Evolutionary conservation across 1,284 basidiomycete genomes (phyloP).

Genomic region (Trametes sp.): DNA sequence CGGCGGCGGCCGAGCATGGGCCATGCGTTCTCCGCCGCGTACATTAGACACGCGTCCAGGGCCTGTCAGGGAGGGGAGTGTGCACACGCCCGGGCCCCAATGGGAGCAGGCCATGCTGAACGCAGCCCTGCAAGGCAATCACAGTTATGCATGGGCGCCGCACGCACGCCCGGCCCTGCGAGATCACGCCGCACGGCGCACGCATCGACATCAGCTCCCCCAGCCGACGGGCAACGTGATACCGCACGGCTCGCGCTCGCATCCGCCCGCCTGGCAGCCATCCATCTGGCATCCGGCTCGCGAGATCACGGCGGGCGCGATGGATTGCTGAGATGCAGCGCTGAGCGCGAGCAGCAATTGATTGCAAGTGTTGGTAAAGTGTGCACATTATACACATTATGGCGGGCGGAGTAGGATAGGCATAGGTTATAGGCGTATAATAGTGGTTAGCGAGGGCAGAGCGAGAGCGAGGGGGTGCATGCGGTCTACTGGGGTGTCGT

Average conservation of each 20-base stretch:
- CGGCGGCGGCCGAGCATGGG: no score
- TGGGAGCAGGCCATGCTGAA: background rate
- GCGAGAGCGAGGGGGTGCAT: background rate
- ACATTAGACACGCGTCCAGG: no score
- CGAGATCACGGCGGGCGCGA: background rate
- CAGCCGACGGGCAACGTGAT: constrained; percentile 2
- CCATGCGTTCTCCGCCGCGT: background rate
- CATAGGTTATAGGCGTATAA: background rate
- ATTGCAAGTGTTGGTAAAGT: background rate
- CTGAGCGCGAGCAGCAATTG: background rate
- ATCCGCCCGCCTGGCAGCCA: no score
- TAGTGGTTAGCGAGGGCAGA: background rate
- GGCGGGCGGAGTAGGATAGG: background rate
- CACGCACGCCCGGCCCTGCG: background rate
- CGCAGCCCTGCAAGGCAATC: constrained; percentile 9
- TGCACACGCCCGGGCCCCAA: no score
- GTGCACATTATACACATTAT: background rate
- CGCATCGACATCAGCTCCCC: constrained; percentile 1
- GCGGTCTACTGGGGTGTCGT: background rate
- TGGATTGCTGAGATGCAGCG: constrained; percentile 9
- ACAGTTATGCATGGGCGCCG: background rate
- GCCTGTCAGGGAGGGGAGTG: no score
- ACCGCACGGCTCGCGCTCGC: background rate
- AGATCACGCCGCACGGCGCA: constrained; percentile 6
- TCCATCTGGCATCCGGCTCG: background rate